Base-by-base conservation (phyloP, 2,329 filamentous ascomycete species). In the Arthrobotrys pseudoclavata region DNA sequence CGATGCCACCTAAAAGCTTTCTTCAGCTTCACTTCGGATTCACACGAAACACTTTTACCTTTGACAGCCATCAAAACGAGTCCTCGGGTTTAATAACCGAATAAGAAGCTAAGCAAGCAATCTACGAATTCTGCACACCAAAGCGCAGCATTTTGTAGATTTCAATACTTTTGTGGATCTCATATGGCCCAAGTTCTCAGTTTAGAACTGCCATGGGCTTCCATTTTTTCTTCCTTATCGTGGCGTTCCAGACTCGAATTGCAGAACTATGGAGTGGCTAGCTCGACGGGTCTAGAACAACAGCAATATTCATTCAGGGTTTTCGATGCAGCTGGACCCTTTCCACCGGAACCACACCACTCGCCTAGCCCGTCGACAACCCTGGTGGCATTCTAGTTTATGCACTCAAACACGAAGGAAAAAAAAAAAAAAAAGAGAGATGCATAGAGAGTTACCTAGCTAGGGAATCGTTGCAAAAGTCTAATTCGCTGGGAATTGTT, bases 41-140 rank as follows among this genome's bases (percentile, higher is more conserved):
- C 24, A n/a, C 18, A 42, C 55, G 34, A 60, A 42, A 42, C 55
- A 26, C 7, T 22, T n/a, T n/a, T 24, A 37, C 15, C 29, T 66
- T 64, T 72, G 69, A 72, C 69, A 72, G 69, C 60, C 61, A 60
- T 72, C 50, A 72, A 48, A 69, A 62, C 66, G 47, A 57, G 37
- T 24, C 34, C 12, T 76, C 72, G 72, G 72, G 69, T 76, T 76
- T 76, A 66, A 45, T 67, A 76, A 60, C 72, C 72, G 72, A 76
- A 76, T 13, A 18, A 47, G 52, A 67, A 57, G 26, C 60, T 67
- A 66, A 66, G 37, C 48, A 26, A 29, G 60, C 31, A 57, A 64
- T 60, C 57, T 55, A n/a, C 5, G 29, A 7, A 40, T 45, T 52
- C 24, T 53, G 53, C 55, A 61, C 57, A 15, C 31, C 34, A 18